Conservation (phyloP, 306 rosid genomes). For the Cicer pinnatifidum region DNA sequence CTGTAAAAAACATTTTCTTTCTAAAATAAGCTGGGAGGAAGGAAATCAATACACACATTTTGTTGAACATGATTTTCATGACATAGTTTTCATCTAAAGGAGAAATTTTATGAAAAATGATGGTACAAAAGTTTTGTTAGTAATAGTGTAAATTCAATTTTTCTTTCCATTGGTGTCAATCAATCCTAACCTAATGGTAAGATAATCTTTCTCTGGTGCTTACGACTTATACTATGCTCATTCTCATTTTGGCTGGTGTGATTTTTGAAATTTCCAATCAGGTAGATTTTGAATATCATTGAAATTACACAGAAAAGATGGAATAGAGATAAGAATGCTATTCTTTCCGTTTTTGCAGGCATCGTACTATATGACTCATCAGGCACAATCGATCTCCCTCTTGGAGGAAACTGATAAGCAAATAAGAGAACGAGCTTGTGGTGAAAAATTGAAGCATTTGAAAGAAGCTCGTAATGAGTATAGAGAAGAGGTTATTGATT, state of each 20-base stretch:
- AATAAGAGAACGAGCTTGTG: conserved; percentile 59
- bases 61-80: conserved; percentile 5
- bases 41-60: neutral
- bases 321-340: conserved; percentile 29
- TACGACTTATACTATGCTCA: neutral
- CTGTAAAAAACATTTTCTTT: conserved; percentile 24
- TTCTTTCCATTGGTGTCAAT: neutral
- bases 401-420: conserved; percentile 80
- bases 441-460: conserved; percentile 49
- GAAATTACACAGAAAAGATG: conserved; percentile 33
- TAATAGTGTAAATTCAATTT: neutral
- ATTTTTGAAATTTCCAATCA: conserved; percentile 16
- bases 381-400: conserved; percentile 48
- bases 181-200: neutral
- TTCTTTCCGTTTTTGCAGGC: conserved; percentile 62
- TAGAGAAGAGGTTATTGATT: conserved; percentile 69
- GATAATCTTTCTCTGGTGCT: conserved; percentile 12
- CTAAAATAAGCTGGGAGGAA: conserved; percentile 7
- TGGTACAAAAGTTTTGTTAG: neutral
- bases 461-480: conserved; percentile 86
- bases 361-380: conserved; percentile 79
- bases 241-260: conserved; percentile 22
- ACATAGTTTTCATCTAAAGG: conserved; percentile 22
- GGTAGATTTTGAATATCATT: conserved; percentile 25
- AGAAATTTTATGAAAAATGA: conserved; percentile 15